Evolutionary conservation across 1,284 basidiomycete species (phyloP).

Genomic region (Fomes fomentarius): DNA sequence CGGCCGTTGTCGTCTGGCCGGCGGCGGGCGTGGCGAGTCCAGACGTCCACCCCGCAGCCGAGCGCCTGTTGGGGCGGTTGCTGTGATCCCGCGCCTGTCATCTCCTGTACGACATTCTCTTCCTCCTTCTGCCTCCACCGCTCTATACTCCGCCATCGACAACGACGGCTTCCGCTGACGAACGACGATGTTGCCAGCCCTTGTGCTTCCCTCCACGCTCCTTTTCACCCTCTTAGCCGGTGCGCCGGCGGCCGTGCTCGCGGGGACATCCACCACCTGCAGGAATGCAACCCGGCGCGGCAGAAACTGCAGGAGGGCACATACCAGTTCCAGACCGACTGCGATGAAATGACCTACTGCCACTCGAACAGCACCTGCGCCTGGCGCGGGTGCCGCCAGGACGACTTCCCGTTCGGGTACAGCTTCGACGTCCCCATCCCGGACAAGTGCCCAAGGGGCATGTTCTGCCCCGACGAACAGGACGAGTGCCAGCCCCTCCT

Average conservation of each 20-base stretch:
- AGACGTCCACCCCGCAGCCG: too few relatives aligned
- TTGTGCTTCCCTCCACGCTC: slow-evolving; percentile 45
- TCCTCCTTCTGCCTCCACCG: neutral
- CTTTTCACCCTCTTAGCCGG: slow-evolving; percentile 39
- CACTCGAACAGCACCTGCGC: slow-evolving; percentile 58
- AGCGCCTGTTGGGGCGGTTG: neutral
- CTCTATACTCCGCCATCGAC: neutral
- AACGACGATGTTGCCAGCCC: slow-evolving; percentile 21
- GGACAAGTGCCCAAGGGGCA: slow-evolving; percentile 57
- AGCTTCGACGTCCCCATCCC: slow-evolving; percentile 51
- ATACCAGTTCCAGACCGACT: slow-evolving; percentile 78
- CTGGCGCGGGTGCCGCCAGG: slow-evolving; percentile 70
- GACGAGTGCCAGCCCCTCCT: slow-evolving; percentile 68
- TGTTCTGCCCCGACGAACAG: slow-evolving; percentile 87
- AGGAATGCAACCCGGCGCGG: slow-evolving; percentile 54
- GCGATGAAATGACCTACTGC: slow-evolving; percentile 74
- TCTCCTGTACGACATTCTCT: neutral
- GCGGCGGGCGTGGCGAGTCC: too few relatives aligned
- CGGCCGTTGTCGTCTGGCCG: too few relatives aligned
- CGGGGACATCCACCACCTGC: slow-evolving; percentile 49
- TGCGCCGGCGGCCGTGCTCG: slow-evolving; percentile 36
- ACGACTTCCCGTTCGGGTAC: slow-evolving; percentile 79
- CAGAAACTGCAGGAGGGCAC: slow-evolving; percentile 75
- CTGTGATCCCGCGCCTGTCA: neutral
- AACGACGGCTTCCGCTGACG: neutral